Conservation (phyloP, 2,329 filamentous ascomycete genomes). For the Raffaelea deltoideospora region DNA sequence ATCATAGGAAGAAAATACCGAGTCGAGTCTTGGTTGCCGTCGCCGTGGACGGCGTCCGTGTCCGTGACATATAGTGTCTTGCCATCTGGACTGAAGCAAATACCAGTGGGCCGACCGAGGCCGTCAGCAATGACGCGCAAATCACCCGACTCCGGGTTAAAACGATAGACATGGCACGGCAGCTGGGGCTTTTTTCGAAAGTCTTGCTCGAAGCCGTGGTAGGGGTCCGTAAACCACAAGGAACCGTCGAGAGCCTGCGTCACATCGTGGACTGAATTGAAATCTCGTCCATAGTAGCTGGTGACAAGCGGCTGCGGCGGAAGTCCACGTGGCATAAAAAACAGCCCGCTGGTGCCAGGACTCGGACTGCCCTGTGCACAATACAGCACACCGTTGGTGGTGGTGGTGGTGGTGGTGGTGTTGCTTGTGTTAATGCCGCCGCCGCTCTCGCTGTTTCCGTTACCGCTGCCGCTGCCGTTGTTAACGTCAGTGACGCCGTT, state of each 20-base stretch:
- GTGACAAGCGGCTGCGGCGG: constrained; percentile 22
- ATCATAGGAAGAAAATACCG: too few relatives aligned
- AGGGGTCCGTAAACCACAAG: constrained; percentile 35
- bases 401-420: neutral
- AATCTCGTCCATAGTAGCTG: constrained; percentile 26
- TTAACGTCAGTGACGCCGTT: too few relatives aligned
- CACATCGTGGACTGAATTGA: constrained; percentile 31
- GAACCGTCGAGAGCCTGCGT: constrained; percentile 21
- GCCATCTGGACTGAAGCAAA: constrained; percentile 22
- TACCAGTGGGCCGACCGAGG: constrained; percentile 26
- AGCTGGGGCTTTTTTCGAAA: constrained; percentile 27
- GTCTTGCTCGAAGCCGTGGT: constrained; percentile 26
- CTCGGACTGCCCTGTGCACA: constrained; percentile 12
- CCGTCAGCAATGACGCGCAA: constrained; percentile 31
- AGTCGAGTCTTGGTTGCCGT: constrained; percentile 14
- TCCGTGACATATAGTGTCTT: constrained; percentile 28
- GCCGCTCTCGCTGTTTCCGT: too few relatives aligned
- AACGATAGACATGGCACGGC: constrained; percentile 33
- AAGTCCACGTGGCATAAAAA: constrained; percentile 18
- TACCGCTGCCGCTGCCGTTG: neutral
- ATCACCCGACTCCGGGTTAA: constrained; percentile 22
- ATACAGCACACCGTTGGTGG: constrained; percentile 9
- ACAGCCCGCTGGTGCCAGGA: constrained; percentile 20
- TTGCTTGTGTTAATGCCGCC: too few relatives aligned
- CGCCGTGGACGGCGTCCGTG: constrained; percentile 15